Percentiles rank a stretch among this genome's conserved stretches.
These are phyloP conservation scores for Yamadazyma philogaea DNA, from an alignment of 805 yeast species.

Conservation along the genomic window DNA sequence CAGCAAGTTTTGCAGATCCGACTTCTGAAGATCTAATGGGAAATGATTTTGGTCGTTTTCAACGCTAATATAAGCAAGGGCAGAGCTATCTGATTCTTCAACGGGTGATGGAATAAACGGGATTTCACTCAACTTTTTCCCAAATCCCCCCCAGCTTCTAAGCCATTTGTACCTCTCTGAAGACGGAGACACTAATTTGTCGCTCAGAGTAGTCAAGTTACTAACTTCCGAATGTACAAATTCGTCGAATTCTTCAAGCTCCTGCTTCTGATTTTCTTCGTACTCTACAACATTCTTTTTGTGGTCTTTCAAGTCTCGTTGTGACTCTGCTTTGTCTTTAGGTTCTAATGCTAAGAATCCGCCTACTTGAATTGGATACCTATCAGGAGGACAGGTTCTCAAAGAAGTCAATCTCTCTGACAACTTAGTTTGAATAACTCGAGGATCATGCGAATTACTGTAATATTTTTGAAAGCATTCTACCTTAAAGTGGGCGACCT, in stretches of 20 bases:
- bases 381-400: constrained; percentile 34
- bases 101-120: constrained; percentile 11
- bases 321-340: background rate
- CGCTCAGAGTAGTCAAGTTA: background rate
- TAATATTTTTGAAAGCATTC: constrained; percentile 38
- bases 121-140: constrained; percentile 7
- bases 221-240: background rate
- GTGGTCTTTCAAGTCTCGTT: background rate
- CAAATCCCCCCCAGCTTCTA: constrained; percentile 3
- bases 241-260: background rate
- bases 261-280: background rate
- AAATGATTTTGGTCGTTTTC: background rate
- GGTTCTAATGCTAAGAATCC: constrained; percentile 27
- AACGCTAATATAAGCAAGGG: background rate
- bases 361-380: constrained; percentile 29
- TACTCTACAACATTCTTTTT: constrained; percentile 1
- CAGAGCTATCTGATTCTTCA: background rate
- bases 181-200: background rate
- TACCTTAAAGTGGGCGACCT: constrained; percentile 29
- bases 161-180: background rate
- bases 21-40: background rate
- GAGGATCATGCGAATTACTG: constrained; percentile 33
- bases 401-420: constrained; percentile 2
- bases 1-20: background rate
- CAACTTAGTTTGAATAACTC: constrained; percentile 33